Conservation (phyloP, 148 eudicot species). For the Rhododendron ferrugineum region DNA sequence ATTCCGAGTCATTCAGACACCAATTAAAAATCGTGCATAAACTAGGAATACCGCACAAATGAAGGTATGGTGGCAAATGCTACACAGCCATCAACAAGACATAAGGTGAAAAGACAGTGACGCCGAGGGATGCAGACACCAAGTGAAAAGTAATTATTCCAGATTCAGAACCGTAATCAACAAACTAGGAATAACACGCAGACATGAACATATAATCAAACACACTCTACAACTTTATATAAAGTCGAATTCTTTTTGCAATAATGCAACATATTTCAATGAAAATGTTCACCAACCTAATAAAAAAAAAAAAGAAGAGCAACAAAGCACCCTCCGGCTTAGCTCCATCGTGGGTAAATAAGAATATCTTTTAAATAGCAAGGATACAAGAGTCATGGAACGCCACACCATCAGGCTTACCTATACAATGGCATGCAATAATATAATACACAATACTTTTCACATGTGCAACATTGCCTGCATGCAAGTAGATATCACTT, state of each 20-base stretch:
- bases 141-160: background rate
- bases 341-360: background rate
- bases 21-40: background rate
- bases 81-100: background rate
- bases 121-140: background rate
- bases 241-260: background rate
- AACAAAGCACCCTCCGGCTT: background rate
- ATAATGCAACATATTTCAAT: background rate
- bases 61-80: background rate
- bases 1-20: background rate
- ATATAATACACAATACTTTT: background rate
- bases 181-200: background rate
- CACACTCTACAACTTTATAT: background rate
- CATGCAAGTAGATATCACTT: background rate
- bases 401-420: background rate
- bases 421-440: background rate
- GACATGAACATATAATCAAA: background rate
- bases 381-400: background rate
- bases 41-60: background rate
- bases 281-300: background rate
- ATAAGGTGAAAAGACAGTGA: background rate
- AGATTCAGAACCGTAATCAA: background rate
- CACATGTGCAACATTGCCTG: background rate
- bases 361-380: background rate
- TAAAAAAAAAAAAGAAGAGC: background rate